phyloP scores from a whole-genome alignment of 2,329 filamentous ascomycete genomes.

The Diaporthe destruens region DNA sequence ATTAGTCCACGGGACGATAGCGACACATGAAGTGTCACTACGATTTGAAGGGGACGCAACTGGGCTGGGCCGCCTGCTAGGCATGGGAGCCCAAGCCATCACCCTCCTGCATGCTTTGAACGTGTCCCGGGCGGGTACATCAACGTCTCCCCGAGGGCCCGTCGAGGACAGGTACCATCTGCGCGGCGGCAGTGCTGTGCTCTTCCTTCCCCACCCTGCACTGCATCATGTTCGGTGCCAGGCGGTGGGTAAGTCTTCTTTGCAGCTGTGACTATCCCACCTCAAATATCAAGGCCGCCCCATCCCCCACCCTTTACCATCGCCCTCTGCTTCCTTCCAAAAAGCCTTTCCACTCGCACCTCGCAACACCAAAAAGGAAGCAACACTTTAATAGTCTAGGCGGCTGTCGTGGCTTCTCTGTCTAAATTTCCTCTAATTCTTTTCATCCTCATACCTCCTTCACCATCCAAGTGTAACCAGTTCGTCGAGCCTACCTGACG shows the following conservation, averaged over 20 bases:
- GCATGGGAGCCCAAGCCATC: background rate
- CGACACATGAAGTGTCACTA: background rate
- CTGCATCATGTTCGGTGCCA: background rate
- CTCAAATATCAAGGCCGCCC: constrained; percentile 11
- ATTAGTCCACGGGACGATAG: background rate
- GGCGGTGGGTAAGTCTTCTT: background rate
- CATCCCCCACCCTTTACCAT: background rate
- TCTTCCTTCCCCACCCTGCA: constrained; percentile 3
- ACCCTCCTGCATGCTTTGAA: background rate
- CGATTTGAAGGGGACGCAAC: background rate
- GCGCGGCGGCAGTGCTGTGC: background rate
- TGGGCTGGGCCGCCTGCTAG: background rate
- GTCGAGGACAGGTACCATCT: background rate
- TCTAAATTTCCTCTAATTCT: background rate
- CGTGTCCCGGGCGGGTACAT: background rate
- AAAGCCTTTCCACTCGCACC: background rate
- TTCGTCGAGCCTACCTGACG: background rate
- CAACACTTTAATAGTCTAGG: background rate
- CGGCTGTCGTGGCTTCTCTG: background rate
- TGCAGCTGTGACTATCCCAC: background rate
- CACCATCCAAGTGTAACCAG: background rate
- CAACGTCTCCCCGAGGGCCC: background rate
- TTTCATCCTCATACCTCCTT: background rate
- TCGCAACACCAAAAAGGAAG: background rate
- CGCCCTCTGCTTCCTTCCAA: background rate